These are phyloP conservation scores for Thalassia testudinum DNA, from an alignment of 116 monocot genomes.

Conservation along the genomic window DNA sequence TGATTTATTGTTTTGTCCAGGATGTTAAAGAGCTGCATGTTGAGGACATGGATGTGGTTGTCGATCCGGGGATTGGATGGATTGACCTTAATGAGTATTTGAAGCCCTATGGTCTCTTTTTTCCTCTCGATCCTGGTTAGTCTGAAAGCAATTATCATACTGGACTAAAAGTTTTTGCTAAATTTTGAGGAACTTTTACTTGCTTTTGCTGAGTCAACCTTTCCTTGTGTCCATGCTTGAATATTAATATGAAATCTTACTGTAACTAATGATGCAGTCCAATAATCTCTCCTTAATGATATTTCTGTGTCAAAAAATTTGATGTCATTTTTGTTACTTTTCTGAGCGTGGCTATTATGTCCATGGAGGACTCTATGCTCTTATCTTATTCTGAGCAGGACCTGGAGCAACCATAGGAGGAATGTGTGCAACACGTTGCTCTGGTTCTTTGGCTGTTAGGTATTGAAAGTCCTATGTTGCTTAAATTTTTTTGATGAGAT, in stretches of 20 bases:
- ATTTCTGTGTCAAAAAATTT: too few relatives aligned
- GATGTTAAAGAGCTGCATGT: slow-evolving; percentile 71
- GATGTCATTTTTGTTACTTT: too few relatives aligned
- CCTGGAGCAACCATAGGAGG: slow-evolving; percentile 97
- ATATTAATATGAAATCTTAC: too few relatives aligned
- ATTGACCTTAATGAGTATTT: slow-evolving; percentile 96
- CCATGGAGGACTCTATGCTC: too few relatives aligned
- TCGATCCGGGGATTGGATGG: slow-evolving; percentile 98
- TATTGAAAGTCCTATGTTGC: slow-evolving; percentile 9
- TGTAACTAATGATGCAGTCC: too few relatives aligned
- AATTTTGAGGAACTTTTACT: too few relatives aligned
- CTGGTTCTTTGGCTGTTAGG: slow-evolving; percentile 99
- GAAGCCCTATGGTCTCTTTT: slow-evolving; percentile 93
- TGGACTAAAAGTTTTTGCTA: too few relatives aligned
- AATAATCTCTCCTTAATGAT: too few relatives aligned
- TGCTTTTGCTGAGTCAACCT: too few relatives aligned
- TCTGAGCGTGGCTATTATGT: too few relatives aligned
- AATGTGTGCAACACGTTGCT: slow-evolving; percentile 98
- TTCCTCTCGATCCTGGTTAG: slow-evolving; percentile 96
- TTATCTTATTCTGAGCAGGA: slow-evolving; percentile 26
- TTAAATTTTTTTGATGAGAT: too few relatives aligned
- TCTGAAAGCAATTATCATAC: not conserved
- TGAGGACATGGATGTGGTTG: slow-evolving; percentile 97
- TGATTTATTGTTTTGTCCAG: slow-evolving; percentile 17
- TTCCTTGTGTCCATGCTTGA: too few relatives aligned